phyloP scores from a whole-genome alignment of 202 grass and related monocot genomes.

The Elaeis oleifera region DNA sequence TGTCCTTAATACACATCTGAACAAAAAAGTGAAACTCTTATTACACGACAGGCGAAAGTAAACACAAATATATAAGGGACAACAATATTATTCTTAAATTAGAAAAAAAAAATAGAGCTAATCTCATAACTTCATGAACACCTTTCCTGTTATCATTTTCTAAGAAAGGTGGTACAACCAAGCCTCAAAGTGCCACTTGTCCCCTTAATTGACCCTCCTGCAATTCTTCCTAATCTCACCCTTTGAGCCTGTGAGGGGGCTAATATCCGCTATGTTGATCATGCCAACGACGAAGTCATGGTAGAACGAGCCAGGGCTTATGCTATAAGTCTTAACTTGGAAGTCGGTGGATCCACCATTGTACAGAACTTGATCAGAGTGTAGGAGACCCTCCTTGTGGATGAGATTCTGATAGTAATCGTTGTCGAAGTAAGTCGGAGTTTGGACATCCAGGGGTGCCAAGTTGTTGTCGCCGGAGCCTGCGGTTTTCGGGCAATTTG shows the following conservation, averaged over 20 bases:
- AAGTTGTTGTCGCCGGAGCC: conserved; percentile 10
- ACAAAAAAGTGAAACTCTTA: too few species aligned
- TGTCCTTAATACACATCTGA: too few species aligned
- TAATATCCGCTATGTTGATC: conserved; percentile 74
- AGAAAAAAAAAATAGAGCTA: too few species aligned
- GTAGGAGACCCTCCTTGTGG: neutral
- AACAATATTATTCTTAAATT: too few species aligned
- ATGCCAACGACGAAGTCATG: conserved; percentile 42
- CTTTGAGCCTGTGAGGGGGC: conserved; percentile 34
- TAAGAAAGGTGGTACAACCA: too few species aligned
- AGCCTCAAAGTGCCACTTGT: too few species aligned
- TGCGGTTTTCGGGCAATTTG: conserved; percentile 20
- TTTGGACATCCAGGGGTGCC: neutral
- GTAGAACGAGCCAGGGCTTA: conserved; percentile 27
- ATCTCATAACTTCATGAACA: too few species aligned
- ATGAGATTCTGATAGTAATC: neutral
- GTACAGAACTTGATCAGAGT: neutral
- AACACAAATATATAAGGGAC: too few species aligned
- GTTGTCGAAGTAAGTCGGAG: neutral
- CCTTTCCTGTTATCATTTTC: too few species aligned
- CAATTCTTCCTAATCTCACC: conserved; percentile 74
- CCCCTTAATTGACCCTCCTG: conserved; percentile 38
- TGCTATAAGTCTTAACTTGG: conserved; percentile 13
- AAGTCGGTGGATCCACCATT: neutral
- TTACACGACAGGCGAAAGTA: too few species aligned